Conservation (phyloP, 805 yeast genomes). For the Debaryomyces castellii region DNA sequence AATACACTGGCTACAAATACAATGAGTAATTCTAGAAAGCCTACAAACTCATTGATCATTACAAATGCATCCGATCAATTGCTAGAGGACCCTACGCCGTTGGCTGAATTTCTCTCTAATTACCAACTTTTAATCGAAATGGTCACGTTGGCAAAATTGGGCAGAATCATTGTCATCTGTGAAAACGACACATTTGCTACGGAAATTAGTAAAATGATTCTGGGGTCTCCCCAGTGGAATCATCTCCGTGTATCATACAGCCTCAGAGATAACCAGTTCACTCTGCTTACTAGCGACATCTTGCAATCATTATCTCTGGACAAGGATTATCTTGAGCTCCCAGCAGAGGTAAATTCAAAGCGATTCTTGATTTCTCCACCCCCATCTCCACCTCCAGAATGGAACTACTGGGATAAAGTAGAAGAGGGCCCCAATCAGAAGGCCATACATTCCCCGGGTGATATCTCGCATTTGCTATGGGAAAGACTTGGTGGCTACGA, state of each 20-base stretch:
- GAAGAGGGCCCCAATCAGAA: slow-evolving; percentile 42
- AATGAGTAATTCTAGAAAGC: slow-evolving; percentile 8
- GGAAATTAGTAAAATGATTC: slow-evolving; percentile 17
- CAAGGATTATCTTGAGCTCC: slow-evolving; percentile 37
- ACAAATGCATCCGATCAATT: slow-evolving; percentile 23
- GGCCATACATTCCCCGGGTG: slow-evolving; percentile 35
- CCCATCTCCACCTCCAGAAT: slow-evolving; percentile 42
- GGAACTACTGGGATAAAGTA: slow-evolving; percentile 41
- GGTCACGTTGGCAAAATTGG: slow-evolving; percentile 31
- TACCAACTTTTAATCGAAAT: slow-evolving; percentile 28
- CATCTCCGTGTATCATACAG: slow-evolving; percentile 26
- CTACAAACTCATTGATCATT: slow-evolving; percentile 38
- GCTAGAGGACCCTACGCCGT: slow-evolving; percentile 23
- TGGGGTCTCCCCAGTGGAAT: slow-evolving; percentile 13
- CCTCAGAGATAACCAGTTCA: slow-evolving; percentile 30
- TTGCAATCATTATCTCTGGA: slow-evolving; percentile 11
- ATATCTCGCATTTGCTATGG: slow-evolving; percentile 44
- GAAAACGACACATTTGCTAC: slow-evolving; percentile 20
- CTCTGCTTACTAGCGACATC: slow-evolving; percentile 7
- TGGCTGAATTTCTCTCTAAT: slow-evolving; percentile 25
- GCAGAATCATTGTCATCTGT: slow-evolving; percentile 35
- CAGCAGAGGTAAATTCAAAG: slow-evolving; percentile 36
- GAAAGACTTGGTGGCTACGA: slow-evolving; percentile 42
- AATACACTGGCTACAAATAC: neutral
- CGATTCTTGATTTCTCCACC: slow-evolving; percentile 47